Base-by-base conservation (phyloP, 306 rosid species). In the Cucumis hystrix region DNA sequence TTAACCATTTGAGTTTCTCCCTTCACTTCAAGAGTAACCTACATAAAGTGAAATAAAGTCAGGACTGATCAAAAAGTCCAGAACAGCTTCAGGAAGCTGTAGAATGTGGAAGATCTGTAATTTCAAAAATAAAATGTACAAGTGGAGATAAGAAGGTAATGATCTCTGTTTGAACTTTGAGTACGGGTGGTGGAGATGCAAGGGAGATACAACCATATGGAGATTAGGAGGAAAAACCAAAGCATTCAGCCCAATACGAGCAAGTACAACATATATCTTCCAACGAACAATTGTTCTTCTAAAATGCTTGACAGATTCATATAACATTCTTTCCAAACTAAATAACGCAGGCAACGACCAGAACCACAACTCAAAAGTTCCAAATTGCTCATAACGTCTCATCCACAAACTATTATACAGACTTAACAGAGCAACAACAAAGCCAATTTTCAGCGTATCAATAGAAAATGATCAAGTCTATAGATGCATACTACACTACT, bases 21-120 rank as follows among this genome's bases (percentile, higher is more conserved):
- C 73, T 91, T 91, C 81, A 93, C 96, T 87, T 91, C 96, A 3
- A 91, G 90, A 17, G 96, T 93, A 45, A 89, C 96, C 97, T 93
- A 51, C 71, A 85, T 60, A 30, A 20, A 23, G 21, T 30, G 72
- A 56, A 30, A 33, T 23, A 23, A 40, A 65, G 33, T 45, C 61
- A 77, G 11, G n/a, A 51, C n/a, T 5, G 54, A 51, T 15, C n/a
- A 51, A 51, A 16, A 21, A 6, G 16, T 13, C 49, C 10, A 47
- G 6, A 20, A 40, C 28, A 35, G 18, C 25, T 45, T 1, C 6
- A 6, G 18, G 18, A 18, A 54, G 4, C 6, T 33, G 20, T 28
- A 17, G 17, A 72, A 70, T 47, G 49, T 23, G 23, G 75, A n/a
- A 47, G 4, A 25, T 13, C 75, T 0, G 58, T 69, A 13, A 49